phyloP scores from a whole-genome alignment of 2,329 filamentous ascomycete genomes.

The Triangularia verruculosa region DNA sequence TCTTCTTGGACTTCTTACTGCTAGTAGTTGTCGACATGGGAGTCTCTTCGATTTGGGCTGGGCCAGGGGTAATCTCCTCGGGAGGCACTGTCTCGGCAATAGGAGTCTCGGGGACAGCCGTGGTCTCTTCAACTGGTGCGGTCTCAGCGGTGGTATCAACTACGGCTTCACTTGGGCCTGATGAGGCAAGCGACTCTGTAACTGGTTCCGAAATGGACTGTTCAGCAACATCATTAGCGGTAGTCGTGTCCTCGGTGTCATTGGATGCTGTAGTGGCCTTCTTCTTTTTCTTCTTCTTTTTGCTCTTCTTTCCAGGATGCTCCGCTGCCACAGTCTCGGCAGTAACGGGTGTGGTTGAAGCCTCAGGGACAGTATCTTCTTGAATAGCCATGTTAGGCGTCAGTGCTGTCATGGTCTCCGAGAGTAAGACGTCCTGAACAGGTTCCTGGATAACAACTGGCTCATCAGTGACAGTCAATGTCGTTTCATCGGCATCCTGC shows the following conservation, averaged over 20 bases:
- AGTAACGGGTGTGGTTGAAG: neutral
- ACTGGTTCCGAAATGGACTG: neutral
- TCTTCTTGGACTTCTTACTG: conserved; percentile 33
- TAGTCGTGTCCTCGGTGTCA: conserved; percentile 8
- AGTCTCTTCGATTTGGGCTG: neutral
- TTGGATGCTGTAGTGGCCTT: conserved; percentile 17
- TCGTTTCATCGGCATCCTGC: neutral
- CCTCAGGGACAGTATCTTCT: conserved; percentile 9
- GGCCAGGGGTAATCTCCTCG: neutral
- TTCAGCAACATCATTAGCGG: neutral
- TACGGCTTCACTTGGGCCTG: neutral
- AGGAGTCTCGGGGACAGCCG: neutral
- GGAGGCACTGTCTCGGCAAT: neutral
- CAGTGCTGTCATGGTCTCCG: neutral
- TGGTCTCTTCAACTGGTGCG: conserved; percentile 1
- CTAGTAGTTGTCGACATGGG: conserved; percentile 18
- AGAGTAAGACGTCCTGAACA: conserved; percentile 1
- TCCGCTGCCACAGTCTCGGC: conserved; percentile 17
- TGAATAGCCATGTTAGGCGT: conserved; percentile 10
- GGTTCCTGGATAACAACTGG: conserved; percentile 10
- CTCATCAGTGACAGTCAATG: neutral
- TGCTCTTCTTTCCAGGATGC: conserved; percentile 22
- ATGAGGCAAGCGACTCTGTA: neutral
- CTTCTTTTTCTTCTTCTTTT: conserved; percentile 29
- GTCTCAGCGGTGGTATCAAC: neutral